Evolutionary conservation across 495 filamentous ascomycete species (phyloP), one percentile per base, ranked within the genome.

Genomic region (Friedmanniomyces endolithicus): DNA sequence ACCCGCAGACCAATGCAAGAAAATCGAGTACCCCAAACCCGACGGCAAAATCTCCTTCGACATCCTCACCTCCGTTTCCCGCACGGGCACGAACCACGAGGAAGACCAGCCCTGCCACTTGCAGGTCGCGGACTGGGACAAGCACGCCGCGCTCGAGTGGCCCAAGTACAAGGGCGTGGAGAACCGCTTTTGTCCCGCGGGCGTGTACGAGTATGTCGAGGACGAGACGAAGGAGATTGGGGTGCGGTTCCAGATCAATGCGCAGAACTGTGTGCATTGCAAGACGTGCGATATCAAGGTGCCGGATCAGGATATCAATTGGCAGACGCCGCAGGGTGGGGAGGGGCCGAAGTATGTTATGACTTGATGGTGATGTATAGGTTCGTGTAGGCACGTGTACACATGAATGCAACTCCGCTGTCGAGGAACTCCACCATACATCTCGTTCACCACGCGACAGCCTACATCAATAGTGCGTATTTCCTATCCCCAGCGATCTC

Each of bases 201-300:
- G 88, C 6, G 92, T 99, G 62, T 99, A 99, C 64, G 92, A 99
- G 72, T 99, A 97, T 67, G 80, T 97, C 6, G 92, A 97, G 70
- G 92, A 99, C 64, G 76, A 82, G 33, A 82, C 69, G 29, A 92
- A 90, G 71, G 70, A 82, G 44, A 72, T 85, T 52, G 92, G 92
- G 0, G 87, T 97, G 52, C 75, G 88, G 57, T 99, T 99, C 73
- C 89, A 96, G 73, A 97, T 99, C 61, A 98, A 98, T 67, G 76
- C 89, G 24, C 94, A 97, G 66, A 96, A 97, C 69, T 99, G 92
- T 68, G 92, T 99, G 53, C 92, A 99, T 70, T 99, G 92, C 75
- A 99, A 99, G 79, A 97, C 92, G 2, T 99, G 92, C 66, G 92
- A 99, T 70, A 97, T 99, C 69, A 99, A 99, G 74, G 90, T 84